Base-by-base conservation (phyloP, 495 filamentous ascomycete species). In the Eremomyces bilateralis region DNA sequence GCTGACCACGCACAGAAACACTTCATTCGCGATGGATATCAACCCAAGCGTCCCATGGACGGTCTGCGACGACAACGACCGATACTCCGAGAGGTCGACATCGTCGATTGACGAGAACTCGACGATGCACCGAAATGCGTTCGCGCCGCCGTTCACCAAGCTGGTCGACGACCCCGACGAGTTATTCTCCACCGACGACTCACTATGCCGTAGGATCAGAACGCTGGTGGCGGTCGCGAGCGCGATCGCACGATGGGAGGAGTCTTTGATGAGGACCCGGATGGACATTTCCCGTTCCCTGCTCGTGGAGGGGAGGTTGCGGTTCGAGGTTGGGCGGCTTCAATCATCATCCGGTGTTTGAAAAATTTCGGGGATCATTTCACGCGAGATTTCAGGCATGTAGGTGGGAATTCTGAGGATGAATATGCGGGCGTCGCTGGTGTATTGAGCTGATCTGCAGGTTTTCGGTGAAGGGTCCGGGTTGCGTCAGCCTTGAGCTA, bases 1-100 rank as follows among this genome's bases (percentile, higher is more conserved):
- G 25, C 71, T 90, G 19, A 97, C 73, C n/a, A 93, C 75, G 42
- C 81, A 88, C 15, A 97, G 63, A 47, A 95, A 97, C 12, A 91
- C 71, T 63, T 93, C 85, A 19, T 71, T 63, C 31, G 69, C 67
- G 31, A 94, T 62, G 1, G 83, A 84, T 39, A 95, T 80, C 24
- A 97, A 59, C 1, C 88, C 88, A 35, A 97, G 64, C 1, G 84
- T 94, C 20, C 88, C 88, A 44, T 82, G 69, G 21, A 81, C 79
- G n/a, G 71, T 68, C 15, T 69, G 61, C n/a, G 65, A 59, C 29
- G 73, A 76, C 18, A 32, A 18, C 10, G 6, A 10, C 34, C 72
- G 66, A 52, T 82, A 95, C 20, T 74, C 73, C 38, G 58, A 59
- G 21, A 94, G 59, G 35, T 88, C 65, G 29, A 66, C 60, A 29